A percentile compares a stretch with the other conserved stretches of the same genome.
phyloP scores from a whole-genome alignment of 2,329 filamentous ascomycete genomes.

The Cladosporium sp. region DNA sequence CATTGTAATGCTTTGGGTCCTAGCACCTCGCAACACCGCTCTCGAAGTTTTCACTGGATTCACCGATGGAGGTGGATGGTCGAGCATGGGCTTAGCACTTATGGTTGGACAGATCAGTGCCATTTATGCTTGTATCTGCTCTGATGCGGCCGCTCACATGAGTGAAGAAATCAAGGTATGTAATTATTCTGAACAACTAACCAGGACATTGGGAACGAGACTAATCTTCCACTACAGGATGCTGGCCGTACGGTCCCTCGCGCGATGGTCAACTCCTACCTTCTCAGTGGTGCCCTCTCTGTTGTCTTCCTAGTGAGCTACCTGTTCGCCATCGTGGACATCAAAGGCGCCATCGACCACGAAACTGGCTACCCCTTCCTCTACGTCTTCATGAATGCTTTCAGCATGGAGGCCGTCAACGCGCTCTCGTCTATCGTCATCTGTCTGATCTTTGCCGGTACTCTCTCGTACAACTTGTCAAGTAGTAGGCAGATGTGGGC shows the following conservation, averaged over 20 bases:
- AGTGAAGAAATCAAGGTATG: conserved; percentile 29
- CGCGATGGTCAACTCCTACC: conserved; percentile 16
- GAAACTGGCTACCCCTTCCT: conserved; percentile 33
- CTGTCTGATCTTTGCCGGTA: conserved; percentile 21
- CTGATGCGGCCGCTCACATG: conserved; percentile 29
- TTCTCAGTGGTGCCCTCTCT: conserved; percentile 14
- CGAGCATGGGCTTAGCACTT: conserved; percentile 24
- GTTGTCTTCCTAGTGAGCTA: conserved; percentile 20
- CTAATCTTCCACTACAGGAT: conserved; percentile 6
- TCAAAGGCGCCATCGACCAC: conserved; percentile 25
- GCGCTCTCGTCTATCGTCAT: conserved; percentile 21
- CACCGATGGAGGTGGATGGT: conserved; percentile 37
- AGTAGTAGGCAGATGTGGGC: conserved; percentile 8
- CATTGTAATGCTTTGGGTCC: conserved; percentile 36
- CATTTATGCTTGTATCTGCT: conserved; percentile 23
- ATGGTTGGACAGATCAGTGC: conserved; percentile 32
- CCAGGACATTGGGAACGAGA: not conserved
- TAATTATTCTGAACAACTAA: not conserved
- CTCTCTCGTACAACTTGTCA: conserved; percentile 15
- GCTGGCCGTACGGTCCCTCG: conserved; percentile 16
- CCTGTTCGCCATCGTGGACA: conserved; percentile 27
- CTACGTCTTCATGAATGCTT: conserved; percentile 31
- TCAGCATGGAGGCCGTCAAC: conserved; percentile 27
- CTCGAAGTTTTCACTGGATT: conserved; percentile 34
- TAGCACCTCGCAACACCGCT: conserved; percentile 22